These are phyloP conservation scores for Tolypocladium inflatum DNA, from an alignment of 2,329 filamentous ascomycete genomes.

Conservation along the genomic window DNA sequence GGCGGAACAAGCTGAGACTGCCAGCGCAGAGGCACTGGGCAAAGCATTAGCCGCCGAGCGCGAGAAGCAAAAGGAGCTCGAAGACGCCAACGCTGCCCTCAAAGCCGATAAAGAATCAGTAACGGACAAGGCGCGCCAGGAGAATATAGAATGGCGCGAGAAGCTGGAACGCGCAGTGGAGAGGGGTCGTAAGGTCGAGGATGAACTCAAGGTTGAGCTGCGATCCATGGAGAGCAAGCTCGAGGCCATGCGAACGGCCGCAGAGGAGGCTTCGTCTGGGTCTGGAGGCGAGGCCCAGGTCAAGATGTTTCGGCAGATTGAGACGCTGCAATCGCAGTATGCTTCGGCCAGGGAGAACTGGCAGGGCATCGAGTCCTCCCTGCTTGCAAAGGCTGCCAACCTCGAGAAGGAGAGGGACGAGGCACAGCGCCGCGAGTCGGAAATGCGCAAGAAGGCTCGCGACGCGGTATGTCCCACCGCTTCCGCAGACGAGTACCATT, in stretches of 20 bases:
- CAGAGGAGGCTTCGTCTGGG: conserved; percentile 83
- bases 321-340: conserved; percentile 93
- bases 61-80: conserved; percentile 42
- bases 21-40: conserved; percentile 55
- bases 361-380: conserved; percentile 86
- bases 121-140: conserved; percentile 58
- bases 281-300: conserved; percentile 74
- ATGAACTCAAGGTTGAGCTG: conserved; percentile 71
- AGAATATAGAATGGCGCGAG: conserved; percentile 64
- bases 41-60: conserved; percentile 61
- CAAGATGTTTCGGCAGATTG: conserved; percentile 86
- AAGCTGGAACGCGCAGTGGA: conserved; percentile 66
- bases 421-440: conserved; percentile 68
- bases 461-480: conserved; percentile 55
- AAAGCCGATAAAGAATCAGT: conserved; percentile 70
- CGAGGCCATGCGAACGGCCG: conserved; percentile 73
- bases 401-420: conserved; percentile 92
- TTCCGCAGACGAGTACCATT: not conserved
- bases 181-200: conserved; percentile 55
- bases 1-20: conserved; percentile 51
- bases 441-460: conserved; percentile 80
- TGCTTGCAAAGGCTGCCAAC: conserved; percentile 65
- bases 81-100: conserved; percentile 52
- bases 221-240: conserved; percentile 78
- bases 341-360: conserved; percentile 92